A percentile compares a stretch with the other conserved stretches of the same genome.
Conservation (phyloP, 1,139 yeast genomes). For the Lodderomyces theae region DNA sequence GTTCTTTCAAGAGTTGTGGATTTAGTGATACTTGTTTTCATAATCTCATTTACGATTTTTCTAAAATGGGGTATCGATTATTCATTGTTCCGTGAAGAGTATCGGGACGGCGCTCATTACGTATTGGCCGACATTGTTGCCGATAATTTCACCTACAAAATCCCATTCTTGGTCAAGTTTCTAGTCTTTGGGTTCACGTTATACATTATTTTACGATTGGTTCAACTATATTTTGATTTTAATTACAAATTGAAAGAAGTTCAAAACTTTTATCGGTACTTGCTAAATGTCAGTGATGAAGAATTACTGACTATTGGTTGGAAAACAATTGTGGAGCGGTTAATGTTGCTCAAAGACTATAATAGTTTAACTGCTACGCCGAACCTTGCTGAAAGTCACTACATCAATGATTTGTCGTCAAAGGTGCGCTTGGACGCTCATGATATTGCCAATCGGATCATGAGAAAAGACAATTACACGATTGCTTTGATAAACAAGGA, state of each 20-base stretch:
- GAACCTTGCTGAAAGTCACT: conserved; percentile 27
- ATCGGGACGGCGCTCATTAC: conserved; percentile 19
- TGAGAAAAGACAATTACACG: conserved; percentile 92
- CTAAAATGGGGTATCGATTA: conserved; percentile 84
- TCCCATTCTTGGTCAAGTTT: conserved; percentile 53
- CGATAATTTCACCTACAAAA: conserved; percentile 50
- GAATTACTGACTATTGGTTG: conserved; percentile 93
- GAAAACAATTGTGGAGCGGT: conserved; percentile 79
- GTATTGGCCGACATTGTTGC: conserved; percentile 50
- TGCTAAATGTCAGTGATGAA: conserved; percentile 67
- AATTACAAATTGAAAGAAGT: conserved; percentile 59
- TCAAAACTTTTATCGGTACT: conserved; percentile 59
- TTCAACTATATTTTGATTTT: conserved; percentile 57
- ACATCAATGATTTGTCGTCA: conserved; percentile 57
- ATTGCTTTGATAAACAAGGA: conserved; percentile 85
- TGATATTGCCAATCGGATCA: conserved; percentile 89
- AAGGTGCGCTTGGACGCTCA: conserved; percentile 83
- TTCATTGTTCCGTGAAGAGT: conserved; percentile 26
- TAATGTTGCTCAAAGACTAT: conserved; percentile 73
- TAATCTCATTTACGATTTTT: conserved; percentile 73
- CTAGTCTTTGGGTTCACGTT: conserved; percentile 60
- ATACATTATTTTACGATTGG: conserved; percentile 54
- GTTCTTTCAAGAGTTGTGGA: conserved; percentile 63
- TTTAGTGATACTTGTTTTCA: conserved; percentile 70
- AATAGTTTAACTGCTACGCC: conserved; percentile 62